These are phyloP conservation scores for Pyronema domesticum DNA, from an alignment of 495 filamentous ascomycete species.

Conservation along the genomic window DNA sequence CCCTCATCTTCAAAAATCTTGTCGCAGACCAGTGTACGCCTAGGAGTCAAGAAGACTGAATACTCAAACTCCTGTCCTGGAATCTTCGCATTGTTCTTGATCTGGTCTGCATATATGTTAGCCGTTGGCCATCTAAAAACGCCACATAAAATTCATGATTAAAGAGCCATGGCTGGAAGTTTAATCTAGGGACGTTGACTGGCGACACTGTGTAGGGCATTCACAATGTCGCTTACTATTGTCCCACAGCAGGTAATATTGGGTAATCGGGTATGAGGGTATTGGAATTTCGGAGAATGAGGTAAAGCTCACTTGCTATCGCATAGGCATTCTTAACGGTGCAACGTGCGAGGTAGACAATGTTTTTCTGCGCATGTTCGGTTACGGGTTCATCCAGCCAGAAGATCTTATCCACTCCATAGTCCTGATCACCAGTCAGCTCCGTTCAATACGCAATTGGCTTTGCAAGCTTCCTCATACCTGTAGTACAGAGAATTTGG, in stretches of 20 bases:
- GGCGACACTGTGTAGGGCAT: slow-evolving; percentile 41
- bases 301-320: slow-evolving; percentile 62
- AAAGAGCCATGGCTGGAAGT: slow-evolving; percentile 1
- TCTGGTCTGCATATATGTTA: slow-evolving; percentile 48
- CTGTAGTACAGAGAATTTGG: slow-evolving; percentile 77
- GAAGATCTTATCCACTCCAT: slow-evolving; percentile 93
- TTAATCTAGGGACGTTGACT: slow-evolving; percentile 51
- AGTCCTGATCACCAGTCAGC: slow-evolving; percentile 42
- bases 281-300: background rate
- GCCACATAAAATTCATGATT: slow-evolving; percentile 7
- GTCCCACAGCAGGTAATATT: slow-evolving; percentile 27
- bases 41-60: slow-evolving; percentile 79
- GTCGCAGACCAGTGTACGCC: slow-evolving; percentile 80
- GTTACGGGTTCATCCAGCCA: slow-evolving; percentile 74
- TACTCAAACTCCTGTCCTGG: slow-evolving; percentile 66
- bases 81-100: slow-evolving; percentile 60
- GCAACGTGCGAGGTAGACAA: slow-evolving; percentile 78
- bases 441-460: slow-evolving; percentile 4
- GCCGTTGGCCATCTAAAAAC: slow-evolving; percentile 17
- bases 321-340: slow-evolving; percentile 60
- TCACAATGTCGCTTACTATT: slow-evolving; percentile 48
- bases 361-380: slow-evolving; percentile 82
- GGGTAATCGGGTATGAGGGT: background rate
- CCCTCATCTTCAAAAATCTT: slow-evolving; percentile 84
- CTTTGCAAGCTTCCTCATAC: slow-evolving; percentile 1